phyloP scores from a whole-genome alignment of 169 alveolate species.

The Plasmodium relictum region DNA sequence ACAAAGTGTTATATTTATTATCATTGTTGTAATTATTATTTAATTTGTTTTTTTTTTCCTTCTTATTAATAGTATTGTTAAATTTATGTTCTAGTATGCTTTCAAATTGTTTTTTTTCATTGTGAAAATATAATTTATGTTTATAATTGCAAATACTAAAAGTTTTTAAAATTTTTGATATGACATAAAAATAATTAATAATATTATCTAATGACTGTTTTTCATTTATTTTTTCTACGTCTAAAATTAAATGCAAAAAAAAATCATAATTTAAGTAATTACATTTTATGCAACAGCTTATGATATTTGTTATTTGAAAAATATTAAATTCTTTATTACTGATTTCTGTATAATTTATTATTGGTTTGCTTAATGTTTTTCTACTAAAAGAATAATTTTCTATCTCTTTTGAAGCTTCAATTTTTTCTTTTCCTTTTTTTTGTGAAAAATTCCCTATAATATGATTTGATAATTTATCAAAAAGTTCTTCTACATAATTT shows the following conservation, averaged over 20 bases:
- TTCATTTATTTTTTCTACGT: not conserved
- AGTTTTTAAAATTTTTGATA: constrained; percentile 25
- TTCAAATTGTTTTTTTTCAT: not conserved
- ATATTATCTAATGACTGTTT: constrained; percentile 33
- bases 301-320: constrained; percentile 56
- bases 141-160: constrained; percentile 2
- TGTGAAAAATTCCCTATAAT: constrained; percentile 1
- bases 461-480: constrained; percentile 31
- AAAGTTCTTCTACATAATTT: constrained; percentile 24
- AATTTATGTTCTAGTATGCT: not conserved
- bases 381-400: not conserved
- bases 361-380: not conserved
- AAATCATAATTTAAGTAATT: constrained; percentile 48
- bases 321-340: constrained; percentile 24
- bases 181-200: constrained; percentile 6
- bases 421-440: not conserved
- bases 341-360: not conserved
- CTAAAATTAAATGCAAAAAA: constrained; percentile 12
- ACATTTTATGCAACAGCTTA: constrained; percentile 34
- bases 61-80: not conserved
- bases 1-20: not conserved
- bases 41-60: not conserved
- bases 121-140: constrained; percentile 13
- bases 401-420: not conserved
- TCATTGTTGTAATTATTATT: too few species aligned